A percentile compares a stretch with the other conserved stretches of the same genome.
Evolutionary conservation across 2,329 filamentous ascomycete genomes (phyloP).

Genomic region (Epichloe brachyelytri): DNA sequence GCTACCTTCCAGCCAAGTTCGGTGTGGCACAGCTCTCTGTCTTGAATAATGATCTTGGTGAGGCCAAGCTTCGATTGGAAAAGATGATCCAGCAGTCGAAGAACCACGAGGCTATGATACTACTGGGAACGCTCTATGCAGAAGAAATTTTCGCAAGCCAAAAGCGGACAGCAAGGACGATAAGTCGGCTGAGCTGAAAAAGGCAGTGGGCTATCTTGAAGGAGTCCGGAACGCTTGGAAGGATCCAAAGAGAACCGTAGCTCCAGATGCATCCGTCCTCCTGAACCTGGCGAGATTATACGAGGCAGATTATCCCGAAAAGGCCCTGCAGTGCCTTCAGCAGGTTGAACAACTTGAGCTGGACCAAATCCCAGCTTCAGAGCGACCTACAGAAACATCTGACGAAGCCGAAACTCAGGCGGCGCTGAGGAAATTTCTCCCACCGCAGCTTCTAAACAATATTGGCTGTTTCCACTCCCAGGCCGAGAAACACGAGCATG

Average conservation of each 20-base stretch:
- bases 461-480: conserved; percentile 95
- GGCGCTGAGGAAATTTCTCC: conserved; percentile 61
- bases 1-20: conserved; percentile 89
- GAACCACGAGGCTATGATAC: conserved; percentile 76
- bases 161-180: conserved; percentile 65
- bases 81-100: conserved; percentile 85
- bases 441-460: conserved; percentile 90
- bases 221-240: conserved; percentile 80
- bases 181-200: conserved; percentile 71
- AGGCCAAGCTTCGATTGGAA: conserved; percentile 85
- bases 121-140: conserved; percentile 83
- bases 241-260: conserved; percentile 72
- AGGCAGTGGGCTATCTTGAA: conserved; percentile 76
- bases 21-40: conserved; percentile 84
- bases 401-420: conserved; percentile 48
- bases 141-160: conserved; percentile 84
- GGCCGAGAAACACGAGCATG: conserved; percentile 64
- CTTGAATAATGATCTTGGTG: conserved; percentile 69
- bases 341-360: conserved; percentile 88
- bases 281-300: conserved; percentile 88
- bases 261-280: conserved; percentile 74
- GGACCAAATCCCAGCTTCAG: conserved; percentile 60
- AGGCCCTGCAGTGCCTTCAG: conserved; percentile 79
- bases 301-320: conserved; percentile 73
- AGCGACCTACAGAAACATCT: conserved; percentile 41